A percentile compares a stretch with the other conserved stretches of the same genome.
phyloP scores from a whole-genome alignment of 2,329 filamentous ascomycete genomes.

The Diaporthe destruens region DNA sequence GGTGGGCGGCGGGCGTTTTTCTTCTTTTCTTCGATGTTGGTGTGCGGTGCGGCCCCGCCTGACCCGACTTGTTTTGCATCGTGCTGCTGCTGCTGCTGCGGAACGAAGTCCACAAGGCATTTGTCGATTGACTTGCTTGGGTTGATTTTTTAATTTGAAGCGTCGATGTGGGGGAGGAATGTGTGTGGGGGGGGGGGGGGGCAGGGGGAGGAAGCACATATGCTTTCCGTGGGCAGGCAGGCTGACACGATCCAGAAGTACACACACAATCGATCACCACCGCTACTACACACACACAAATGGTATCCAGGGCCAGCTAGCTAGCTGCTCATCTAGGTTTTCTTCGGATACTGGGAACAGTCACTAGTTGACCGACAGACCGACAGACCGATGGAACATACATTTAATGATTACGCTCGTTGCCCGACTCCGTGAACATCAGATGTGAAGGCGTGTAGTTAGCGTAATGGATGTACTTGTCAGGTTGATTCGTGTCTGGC shows the following conservation, averaged over 20 bases:
- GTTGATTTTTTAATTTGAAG: neutral
- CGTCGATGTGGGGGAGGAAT: neutral
- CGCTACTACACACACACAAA: neutral
- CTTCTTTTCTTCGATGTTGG: neutral
- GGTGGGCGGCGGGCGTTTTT: slow-evolving; percentile 23
- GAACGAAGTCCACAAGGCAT: neutral
- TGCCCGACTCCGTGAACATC: neutral
- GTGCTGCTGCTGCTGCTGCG: neutral
- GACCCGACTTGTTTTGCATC: neutral
- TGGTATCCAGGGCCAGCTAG: neutral
- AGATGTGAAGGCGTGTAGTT: neutral
- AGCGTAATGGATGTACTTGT: too few species aligned
- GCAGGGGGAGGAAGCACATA: neutral
- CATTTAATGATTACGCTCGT: slow-evolving; percentile 9
- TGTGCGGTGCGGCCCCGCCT: neutral
- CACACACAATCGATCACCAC: slow-evolving; percentile 1
- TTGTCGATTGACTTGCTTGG: neutral
- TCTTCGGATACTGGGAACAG: neutral
- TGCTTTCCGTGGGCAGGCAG: too few species aligned
- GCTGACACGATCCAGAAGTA: slow-evolving; percentile 24
- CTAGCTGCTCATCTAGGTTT: neutral
- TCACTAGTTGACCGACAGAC: neutral
- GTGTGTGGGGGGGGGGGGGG: too few species aligned
- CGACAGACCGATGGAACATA: neutral
- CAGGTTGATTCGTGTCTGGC: neutral